Base-by-base conservation (phyloP, 2,329 filamentous ascomycete species). In the Phoma sp. region DNA sequence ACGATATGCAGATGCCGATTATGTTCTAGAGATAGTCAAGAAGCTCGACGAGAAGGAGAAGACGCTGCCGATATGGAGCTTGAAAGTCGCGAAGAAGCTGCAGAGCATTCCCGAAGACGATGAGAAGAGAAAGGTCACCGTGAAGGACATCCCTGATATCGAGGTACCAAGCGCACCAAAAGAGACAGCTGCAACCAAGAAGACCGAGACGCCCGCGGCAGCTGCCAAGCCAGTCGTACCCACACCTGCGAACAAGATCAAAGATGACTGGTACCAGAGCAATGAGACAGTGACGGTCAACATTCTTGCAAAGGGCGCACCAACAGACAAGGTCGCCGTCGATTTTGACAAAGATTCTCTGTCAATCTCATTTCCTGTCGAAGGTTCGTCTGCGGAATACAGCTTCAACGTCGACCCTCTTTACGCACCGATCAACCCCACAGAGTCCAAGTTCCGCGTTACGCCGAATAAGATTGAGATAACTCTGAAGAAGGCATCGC, bases 391-490 rank as follows among this genome's bases (percentile, higher is more conserved):
- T 10, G 78, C 81, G 6, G 81, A 84, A 37, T 89, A 84, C 61
- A 81, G 85, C 57, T 88, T 85, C 68, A 82, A 80, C 1, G 81
- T 92, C 38, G 82, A 87, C 17, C 86, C 89, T 6, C 84, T 94
- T 3, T 92, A 83, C 72, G 85, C 83, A 13, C 72, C 82, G 9
- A 86, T 96, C 64, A 83, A 90, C 47, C 75, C 85, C 0, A 67
- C 80, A 1, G 75, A 81, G 29, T 91, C 86, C 19, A 88, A 81
- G 39, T 85, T 80, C 63, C 83, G 81, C 1, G 84, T 96, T 49
- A 88, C 89, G 37, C 82, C 88, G 1, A 91, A 87, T 68, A 96
- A 96, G 73, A 82, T 96, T 49, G 92, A 96, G 73, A 78, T 96
- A 33, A 83, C 79, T 10, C 82, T 96, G 15, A 82, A 82, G 57